These are phyloP conservation scores for Globomyces sp. DNA, from an alignment of 371 early-diverging fungal genomes.

Conservation along the genomic window DNA sequence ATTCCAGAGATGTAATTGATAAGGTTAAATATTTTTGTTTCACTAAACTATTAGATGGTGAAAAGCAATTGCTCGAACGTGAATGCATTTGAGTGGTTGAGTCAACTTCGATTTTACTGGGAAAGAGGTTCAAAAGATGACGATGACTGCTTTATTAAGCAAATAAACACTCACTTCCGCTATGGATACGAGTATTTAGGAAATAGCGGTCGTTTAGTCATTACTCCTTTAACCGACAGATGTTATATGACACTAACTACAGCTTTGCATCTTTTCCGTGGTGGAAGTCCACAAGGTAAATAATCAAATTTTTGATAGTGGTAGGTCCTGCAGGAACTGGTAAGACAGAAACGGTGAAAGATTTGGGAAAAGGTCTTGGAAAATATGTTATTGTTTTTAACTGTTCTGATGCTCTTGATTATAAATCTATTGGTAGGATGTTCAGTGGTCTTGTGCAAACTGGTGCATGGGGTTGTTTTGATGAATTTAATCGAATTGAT, in stretches of 20 bases:
- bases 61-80: slow-evolving; percentile 45
- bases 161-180: slow-evolving; percentile 53
- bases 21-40: not conserved
- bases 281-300: slow-evolving; percentile 50
- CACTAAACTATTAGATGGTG: slow-evolving; percentile 25
- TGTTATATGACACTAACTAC: slow-evolving; percentile 58
- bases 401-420: slow-evolving; percentile 55
- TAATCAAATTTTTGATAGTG: slow-evolving; percentile 10
- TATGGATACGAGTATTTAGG: slow-evolving; percentile 48
- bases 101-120: slow-evolving; percentile 57
- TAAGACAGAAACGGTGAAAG: slow-evolving; percentile 66
- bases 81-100: slow-evolving; percentile 56
- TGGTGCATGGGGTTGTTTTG: slow-evolving; percentile 67
- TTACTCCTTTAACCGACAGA: slow-evolving; percentile 59
- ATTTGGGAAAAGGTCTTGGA: slow-evolving; percentile 56
- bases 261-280: slow-evolving; percentile 53
- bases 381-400: slow-evolving; percentile 60
- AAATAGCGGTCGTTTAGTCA: slow-evolving; percentile 52
- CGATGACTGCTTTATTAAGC: slow-evolving; percentile 51
- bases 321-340: slow-evolving; percentile 50
- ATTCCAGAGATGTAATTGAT: slow-evolving; percentile 58
- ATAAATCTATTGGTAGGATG: slow-evolving; percentile 52
- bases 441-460: slow-evolving; percentile 55
- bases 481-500: slow-evolving; percentile 67
- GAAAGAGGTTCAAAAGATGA: slow-evolving; percentile 52